Base-by-base conservation (phyloP, 2,329 filamentous ascomycete genomes). In the Incumbomyces lentus region DNA sequence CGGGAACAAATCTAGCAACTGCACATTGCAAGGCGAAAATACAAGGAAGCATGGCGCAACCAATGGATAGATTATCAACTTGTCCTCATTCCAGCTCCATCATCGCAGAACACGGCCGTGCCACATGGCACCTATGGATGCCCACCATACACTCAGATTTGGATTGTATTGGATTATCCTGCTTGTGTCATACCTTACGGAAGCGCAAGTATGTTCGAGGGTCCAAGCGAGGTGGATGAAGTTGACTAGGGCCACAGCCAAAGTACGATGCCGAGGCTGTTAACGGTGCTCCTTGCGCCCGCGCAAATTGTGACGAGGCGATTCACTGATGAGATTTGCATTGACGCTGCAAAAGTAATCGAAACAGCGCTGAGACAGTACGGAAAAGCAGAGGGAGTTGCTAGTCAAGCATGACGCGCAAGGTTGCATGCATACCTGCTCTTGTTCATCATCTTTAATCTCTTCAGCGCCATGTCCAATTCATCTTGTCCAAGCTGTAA, bases 131-230 rank as follows among this genome's bases (percentile, higher is more conserved):
- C 44, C 6, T 46, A 26, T 31, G 42, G 41, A 14, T 40, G 38
- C 29, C 51, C 51, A n/a, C 49, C 51, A 33, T 53, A 53, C 32
- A 46, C 44, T 10, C 33, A 39, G 30, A 30, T 46, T 18, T 46
- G 35, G 44, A 46, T 40, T 32, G 22, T 46, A 16, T 40, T 46
- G 44, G 44, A 46, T 40, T 76, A 72, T 54, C 74, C 74, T 2
- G 67, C 71, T 2, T 73, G 68, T 6, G 65, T 74, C 1, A 61
- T 78, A 43, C 70, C 69, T 0, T 70, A 64, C 47, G 61, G 64
- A 2, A 65, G 59, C 13, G 69, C 69, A 1, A 62, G 67, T 0
- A 68, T 67, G 45, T 57, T 60, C 5, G 48, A 64, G 19, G 73
- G 75, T 49, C 18, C 36, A 17, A 14, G 12, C 6, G n/a, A 16